A percentile compares a stretch with the other conserved stretches of the same genome.
phyloP scores from a whole-genome alignment of 768 basidiomycete genomes.

The Naganishia vaughanmartiniae region DNA sequence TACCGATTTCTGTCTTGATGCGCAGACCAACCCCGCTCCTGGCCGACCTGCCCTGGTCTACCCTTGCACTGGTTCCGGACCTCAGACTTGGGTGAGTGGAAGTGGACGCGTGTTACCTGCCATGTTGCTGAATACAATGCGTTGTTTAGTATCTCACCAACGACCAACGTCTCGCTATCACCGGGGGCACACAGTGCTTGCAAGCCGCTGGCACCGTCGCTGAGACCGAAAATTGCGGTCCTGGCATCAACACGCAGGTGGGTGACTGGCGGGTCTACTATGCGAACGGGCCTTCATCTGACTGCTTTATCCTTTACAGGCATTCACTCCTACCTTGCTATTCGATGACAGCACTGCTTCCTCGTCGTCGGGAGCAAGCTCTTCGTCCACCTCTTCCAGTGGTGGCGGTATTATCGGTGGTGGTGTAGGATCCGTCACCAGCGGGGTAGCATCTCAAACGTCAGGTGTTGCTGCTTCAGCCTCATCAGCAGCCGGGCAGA shows the following conservation, averaged over 20 bases:
- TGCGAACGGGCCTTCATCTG: no score
- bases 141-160: slow-evolving; percentile 30
- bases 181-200: slow-evolving; percentile 38
- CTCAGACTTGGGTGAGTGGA: slow-evolving; percentile 34
- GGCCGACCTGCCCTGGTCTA: slow-evolving; percentile 25
- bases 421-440: slow-evolving; percentile 22
- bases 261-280: background rate
- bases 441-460: background rate
- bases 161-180: slow-evolving; percentile 33
- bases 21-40: slow-evolving; percentile 23
- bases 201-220: slow-evolving; percentile 25
- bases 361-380: slow-evolving; percentile 1
- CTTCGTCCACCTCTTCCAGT: slow-evolving; percentile 5
- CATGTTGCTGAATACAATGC: background rate
- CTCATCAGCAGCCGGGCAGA: slow-evolving; percentile 22
- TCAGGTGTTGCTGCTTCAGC: slow-evolving; percentile 2
- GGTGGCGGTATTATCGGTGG: slow-evolving; percentile 30
- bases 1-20: slow-evolving; percentile 36
- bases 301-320: background rate
- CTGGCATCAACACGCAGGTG: slow-evolving; percentile 32
- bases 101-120: background rate
- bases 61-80: slow-evolving; percentile 22
- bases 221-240: slow-evolving; percentile 34
- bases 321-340: slow-evolving; percentile 34
- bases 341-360: slow-evolving; percentile 33